These are phyloP conservation scores for Drechmeria coniospora DNA, from an alignment of 2,329 filamentous ascomycete genomes.

Conservation along the genomic window DNA sequence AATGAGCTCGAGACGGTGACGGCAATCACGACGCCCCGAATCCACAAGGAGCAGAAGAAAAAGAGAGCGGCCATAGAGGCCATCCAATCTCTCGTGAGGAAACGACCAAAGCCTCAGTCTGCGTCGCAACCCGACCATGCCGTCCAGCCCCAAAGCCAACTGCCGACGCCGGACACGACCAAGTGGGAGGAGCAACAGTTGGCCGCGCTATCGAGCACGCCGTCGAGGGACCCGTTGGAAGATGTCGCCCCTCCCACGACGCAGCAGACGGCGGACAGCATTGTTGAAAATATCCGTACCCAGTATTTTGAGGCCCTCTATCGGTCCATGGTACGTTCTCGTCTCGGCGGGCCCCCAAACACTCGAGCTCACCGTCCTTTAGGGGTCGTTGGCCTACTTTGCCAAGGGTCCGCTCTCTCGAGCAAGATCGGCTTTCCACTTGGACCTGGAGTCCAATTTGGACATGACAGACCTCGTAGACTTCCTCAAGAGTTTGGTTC, in stretches of 20 bases:
- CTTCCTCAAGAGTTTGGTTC: conserved; percentile 54
- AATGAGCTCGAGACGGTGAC: conserved; percentile 7
- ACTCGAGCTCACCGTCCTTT: conserved; percentile 3
- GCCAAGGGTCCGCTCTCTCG: conserved; percentile 68
- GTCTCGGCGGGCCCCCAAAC: conserved; percentile 14
- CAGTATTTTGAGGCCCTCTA: conserved; percentile 47
- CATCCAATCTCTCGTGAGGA: conserved; percentile 45
- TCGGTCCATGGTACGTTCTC: conserved; percentile 39
- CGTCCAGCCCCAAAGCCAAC: conserved; percentile 7
- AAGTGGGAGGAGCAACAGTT: conserved; percentile 8
- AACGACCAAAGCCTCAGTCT: conserved; percentile 29
- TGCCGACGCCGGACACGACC: conserved; percentile 8
- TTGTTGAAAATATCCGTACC: conserved; percentile 41
- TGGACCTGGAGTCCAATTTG: conserved; percentile 43
- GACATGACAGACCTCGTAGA: conserved; percentile 48
- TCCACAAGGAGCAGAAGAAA: conserved; percentile 35
- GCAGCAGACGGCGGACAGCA: conserved; percentile 30
- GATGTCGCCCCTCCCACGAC: conserved; percentile 3
- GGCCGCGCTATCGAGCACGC: not conserved
- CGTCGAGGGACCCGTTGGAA: not conserved
- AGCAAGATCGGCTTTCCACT: conserved; percentile 54
- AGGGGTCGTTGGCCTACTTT: conserved; percentile 71
- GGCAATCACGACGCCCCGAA: conserved; percentile 25
- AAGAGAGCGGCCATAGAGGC: conserved; percentile 46
- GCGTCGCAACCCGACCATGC: conserved; percentile 13